phyloP scores from a whole-genome alignment of 179 eudicot species.

The Gypsophila paniculata region DNA sequence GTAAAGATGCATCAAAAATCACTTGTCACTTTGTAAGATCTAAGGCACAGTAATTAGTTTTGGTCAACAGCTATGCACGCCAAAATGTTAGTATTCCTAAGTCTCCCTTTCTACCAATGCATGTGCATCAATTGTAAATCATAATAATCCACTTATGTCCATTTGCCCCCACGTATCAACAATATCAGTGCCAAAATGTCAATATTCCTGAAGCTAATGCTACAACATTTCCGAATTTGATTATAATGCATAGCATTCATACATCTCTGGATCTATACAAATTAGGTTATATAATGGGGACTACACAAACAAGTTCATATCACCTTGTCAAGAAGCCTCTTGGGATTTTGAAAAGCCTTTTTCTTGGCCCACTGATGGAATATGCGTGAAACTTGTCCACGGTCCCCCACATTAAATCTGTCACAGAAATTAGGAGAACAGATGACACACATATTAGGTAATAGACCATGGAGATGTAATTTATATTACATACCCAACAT shows the following conservation, averaged over 20 bases:
- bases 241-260: neutral
- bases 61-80: no score
- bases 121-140: no score
- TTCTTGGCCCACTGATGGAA: constrained; percentile 96
- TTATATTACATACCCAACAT: neutral
- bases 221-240: no score
- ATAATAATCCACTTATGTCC: no score
- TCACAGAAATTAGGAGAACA: neutral
- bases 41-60: no score
- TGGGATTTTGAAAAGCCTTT: constrained; percentile 86
- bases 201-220: no score
- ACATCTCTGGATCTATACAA: neutral
- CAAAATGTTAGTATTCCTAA: no score
- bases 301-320: no score
- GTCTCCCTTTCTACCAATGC: no score
- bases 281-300: neutral
- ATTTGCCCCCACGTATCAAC: no score
- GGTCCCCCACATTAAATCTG: constrained; percentile 66
- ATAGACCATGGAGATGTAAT: neutral
- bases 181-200: neutral
- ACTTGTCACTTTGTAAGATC: neutral
- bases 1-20: neutral
- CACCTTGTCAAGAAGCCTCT: constrained; percentile 84
- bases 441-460: neutral
- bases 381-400: constrained; percentile 71